Evolutionary conservation across 495 filamentous ascomycete species (phyloP).

Genomic region (Daldinia vernicosa): DNA sequence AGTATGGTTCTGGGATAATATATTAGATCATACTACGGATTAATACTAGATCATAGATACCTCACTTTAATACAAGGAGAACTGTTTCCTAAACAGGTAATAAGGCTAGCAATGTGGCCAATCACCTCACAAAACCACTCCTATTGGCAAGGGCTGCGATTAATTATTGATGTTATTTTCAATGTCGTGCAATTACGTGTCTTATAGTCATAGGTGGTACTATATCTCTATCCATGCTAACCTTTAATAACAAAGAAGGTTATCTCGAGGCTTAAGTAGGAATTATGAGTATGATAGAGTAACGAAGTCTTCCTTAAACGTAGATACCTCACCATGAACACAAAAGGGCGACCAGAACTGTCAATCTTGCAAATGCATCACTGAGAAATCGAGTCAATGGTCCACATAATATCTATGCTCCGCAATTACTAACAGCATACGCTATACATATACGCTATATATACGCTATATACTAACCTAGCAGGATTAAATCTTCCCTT

Average conservation of each 20-base stretch:
- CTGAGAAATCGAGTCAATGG: background rate
- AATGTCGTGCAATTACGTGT: background rate
- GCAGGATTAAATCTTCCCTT: slow-evolving; percentile 34
- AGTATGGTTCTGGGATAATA: background rate
- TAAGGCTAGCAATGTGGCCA: slow-evolving; percentile 9
- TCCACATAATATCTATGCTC: background rate
- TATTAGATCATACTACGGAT: background rate
- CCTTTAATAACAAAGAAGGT: background rate
- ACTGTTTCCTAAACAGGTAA: slow-evolving; percentile 31
- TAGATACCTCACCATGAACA: background rate
- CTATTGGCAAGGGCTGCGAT: background rate
- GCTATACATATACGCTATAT: too few species aligned
- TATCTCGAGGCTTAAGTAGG: background rate
- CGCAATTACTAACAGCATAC: background rate
- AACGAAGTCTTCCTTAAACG: background rate
- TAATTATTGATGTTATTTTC: background rate
- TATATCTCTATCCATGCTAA: too few species aligned
- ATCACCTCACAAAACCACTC: slow-evolving; percentile 8
- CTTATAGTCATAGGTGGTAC: too few species aligned
- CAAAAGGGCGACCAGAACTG: background rate
- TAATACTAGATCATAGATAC: too few species aligned
- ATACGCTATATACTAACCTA: background rate
- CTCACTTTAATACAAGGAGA: background rate
- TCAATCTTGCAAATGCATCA: background rate
- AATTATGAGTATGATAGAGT: background rate